These are phyloP conservation scores for Melaleuca alternifolia DNA, from an alignment of 345 rosid species.

Conservation along the genomic window DNA sequence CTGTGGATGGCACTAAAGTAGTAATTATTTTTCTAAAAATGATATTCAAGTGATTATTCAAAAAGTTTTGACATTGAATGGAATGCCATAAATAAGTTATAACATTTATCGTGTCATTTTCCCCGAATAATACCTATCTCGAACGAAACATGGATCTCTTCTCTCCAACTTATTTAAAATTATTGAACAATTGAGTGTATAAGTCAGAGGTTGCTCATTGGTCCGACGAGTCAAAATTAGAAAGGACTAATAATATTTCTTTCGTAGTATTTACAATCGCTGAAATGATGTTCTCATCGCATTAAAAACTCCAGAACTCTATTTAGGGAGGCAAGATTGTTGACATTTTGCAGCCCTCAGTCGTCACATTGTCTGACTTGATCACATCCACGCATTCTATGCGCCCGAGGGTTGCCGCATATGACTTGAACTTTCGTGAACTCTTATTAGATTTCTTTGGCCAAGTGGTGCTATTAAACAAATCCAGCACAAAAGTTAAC, in stretches of 20 bases:
- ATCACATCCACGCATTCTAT: background rate
- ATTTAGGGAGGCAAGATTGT: background rate
- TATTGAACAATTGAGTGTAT: background rate
- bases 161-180: background rate
- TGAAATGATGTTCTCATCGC: background rate
- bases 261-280: background rate
- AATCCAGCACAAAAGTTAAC: background rate
- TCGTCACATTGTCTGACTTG: background rate
- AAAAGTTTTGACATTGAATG: background rate
- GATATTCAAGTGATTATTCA: background rate
- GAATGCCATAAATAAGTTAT: background rate
- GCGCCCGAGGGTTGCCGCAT: slow-evolving; percentile 1
- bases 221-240: background rate
- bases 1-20: background rate
- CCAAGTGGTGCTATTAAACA: background rate
- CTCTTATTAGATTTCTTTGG: background rate
- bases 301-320: background rate
- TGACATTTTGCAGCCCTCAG: background rate
- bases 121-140: background rate
- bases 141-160: background rate
- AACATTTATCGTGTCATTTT: too few relatives aligned
- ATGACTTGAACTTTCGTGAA: background rate
- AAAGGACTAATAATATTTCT: background rate
- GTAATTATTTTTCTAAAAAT: background rate
- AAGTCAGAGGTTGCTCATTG: background rate